Evolutionary conservation across 2,329 filamentous ascomycete genomes (phyloP), one percentile per base, ranked within the genome.

Genomic region (Lachnellula arida): DNA sequence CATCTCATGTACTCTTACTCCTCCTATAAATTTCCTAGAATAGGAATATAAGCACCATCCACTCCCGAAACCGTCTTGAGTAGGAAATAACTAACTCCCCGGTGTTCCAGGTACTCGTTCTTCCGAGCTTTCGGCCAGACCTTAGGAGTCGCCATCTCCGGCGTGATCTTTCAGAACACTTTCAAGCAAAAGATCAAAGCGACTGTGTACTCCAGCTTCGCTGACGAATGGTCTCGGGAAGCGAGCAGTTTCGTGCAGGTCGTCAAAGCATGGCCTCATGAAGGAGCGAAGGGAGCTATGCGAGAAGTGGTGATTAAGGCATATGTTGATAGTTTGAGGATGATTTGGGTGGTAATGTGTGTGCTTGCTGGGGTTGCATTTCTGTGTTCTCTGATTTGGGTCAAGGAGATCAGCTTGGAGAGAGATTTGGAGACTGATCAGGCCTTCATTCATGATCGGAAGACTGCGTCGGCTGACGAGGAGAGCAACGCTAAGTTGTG

Each of bases 81-180:
- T 23, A 23, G 22, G 22, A 23, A 23, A 23, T 23, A 5, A 23
- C 22, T 23, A 23, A 23, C 22, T 23, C 22, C 4, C 22, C 22
- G 3, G 22, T 23, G 22, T 23, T 23, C 22, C 4, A 23, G 22
- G 19, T 87, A 85, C 70, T 81, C 78, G 49, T 89, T 89, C 73
- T 79, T 86, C 66, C 80, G 84, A 14, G 77, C 79, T 1, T 78
- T 88, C 28, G 86, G 85, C 6, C 64, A 67, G 55, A 62, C 63
- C 1, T 48, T 66, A 4, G 62, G 65, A 11, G 59, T 66, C 4
- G 64, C 62, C 6, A 76, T 87, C 47, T 81, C 82, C 2, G 84
- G 86, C 4, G 82, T 85, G 43, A 78, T 87, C 53, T 88, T 89
- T 71, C 84, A 89, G 69, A 89, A 88, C 62, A 74, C 75, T 47